Evolutionary conservation across 371 early-diverging fungal species (phyloP).

Genomic region (Fennellomyces sp.): DNA sequence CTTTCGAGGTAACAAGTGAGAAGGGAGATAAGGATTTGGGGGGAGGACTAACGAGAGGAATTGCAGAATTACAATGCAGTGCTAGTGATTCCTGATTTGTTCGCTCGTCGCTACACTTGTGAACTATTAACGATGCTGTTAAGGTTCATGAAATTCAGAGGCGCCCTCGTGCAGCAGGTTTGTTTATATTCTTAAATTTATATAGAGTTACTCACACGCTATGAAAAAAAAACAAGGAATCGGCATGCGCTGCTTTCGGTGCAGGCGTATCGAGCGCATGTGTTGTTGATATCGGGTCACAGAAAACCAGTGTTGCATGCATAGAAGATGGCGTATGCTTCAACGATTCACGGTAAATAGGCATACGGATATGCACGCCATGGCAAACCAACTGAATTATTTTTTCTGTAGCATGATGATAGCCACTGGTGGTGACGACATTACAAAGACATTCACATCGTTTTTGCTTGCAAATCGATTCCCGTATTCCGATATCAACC

Average conservation of each 20-base stretch:
- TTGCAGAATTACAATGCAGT: constrained; percentile 67
- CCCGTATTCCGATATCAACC: constrained; percentile 73
- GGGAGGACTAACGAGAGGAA: background rate
- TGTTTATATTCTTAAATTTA: background rate
- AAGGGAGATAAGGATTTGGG: background rate
- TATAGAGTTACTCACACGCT: no score
- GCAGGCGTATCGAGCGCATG: constrained; percentile 87
- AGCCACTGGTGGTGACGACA: constrained; percentile 84
- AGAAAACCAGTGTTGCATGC: constrained; percentile 80
- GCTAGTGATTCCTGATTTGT: constrained; percentile 81
- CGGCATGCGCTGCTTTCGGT: constrained; percentile 84
- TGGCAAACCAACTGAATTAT: background rate
- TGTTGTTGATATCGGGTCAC: constrained; percentile 92
- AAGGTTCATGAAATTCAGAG: constrained; percentile 75
- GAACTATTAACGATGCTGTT: constrained; percentile 72
- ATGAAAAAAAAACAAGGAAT: constrained; percentile 69
- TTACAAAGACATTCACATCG: constrained; percentile 72
- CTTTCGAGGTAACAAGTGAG: constrained; percentile 52
- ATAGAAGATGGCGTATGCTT: constrained; percentile 87
- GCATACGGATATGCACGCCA: no score
- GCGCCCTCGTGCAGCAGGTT: constrained; percentile 74
- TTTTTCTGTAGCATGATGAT: constrained; percentile 24
- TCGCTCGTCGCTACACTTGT: constrained; percentile 62
- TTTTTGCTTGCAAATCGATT: constrained; percentile 71
- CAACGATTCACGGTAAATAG: constrained; percentile 60